Base-by-base conservation (phyloP, 768 basidiomycete species). In the Kwoniella europaea region DNA sequence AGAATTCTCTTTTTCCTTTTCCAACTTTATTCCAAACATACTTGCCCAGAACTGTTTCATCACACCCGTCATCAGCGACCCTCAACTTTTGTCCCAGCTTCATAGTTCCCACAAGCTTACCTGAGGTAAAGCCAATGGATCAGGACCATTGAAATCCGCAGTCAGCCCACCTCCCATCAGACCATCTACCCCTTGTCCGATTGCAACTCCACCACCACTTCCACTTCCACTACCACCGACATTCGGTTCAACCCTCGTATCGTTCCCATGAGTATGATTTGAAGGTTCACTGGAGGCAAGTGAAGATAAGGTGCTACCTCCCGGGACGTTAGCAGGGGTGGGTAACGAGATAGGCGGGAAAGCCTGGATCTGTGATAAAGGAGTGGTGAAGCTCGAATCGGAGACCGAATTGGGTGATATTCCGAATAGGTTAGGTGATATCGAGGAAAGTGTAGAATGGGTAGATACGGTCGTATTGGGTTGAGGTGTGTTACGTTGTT, bases 21-120 rank as follows among this genome's bases (percentile, higher is more conserved):
- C 73, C 46, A 77, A 54, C 63, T 73, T 77, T 69, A 80, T 80
- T 18, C 79, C 79, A 70, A 80, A 80, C 75, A 80, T 76, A 53
- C 22, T 58, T 4, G 79, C 79, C 79, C 79, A 80, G 62, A 77
- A 73, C 74, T 79, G 67, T 12, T 20, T 35, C 24, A 54, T 68
- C 27, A 41, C 35, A 58, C 55, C 13, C 20, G 29, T 41, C 27
- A 24, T 27, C 27, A 16, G 15, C 43, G 57, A 67, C 46, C 56
- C 22, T 42, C 24, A 5, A 24, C 24, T 9, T 10, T 42, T 20
- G 18, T 4, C 41, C 35, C 35, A 35, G 35, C 35, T 35, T 35
- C 6, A 64, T n/a, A 44, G 10, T 13, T 43, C n/a, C 15, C 35
- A 7, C 46, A 7, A 52, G 56, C 75, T 63, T 56, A 76, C 73